Evolutionary conservation across 495 filamentous ascomycete genomes (phyloP).

Genomic region (Acidomyces sp.): DNA sequence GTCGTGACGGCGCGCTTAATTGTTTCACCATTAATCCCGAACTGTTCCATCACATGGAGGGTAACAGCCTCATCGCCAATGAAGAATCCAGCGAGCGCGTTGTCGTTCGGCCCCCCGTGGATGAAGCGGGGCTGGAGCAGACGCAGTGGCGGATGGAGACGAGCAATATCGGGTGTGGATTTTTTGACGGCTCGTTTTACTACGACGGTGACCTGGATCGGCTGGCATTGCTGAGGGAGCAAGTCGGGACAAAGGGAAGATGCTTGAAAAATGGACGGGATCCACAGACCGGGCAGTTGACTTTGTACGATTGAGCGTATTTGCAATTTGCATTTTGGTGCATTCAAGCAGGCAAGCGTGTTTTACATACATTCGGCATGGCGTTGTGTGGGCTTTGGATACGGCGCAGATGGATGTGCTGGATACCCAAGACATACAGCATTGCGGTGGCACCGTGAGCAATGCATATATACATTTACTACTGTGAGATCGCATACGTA

Average conservation of each 20-base stretch:
- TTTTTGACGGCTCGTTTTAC: conserved; percentile 13
- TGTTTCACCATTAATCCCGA: conserved; percentile 24
- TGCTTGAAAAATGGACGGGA: conserved; percentile 2
- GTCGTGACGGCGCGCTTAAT: conserved; percentile 11
- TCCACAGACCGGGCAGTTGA: too few species aligned
- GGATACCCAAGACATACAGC: too few species aligned
- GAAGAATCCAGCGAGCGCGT: conserved; percentile 11
- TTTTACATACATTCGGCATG: too few species aligned
- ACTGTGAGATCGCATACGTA: too few species aligned
- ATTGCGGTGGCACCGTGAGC: too few species aligned
- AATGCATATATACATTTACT: too few species aligned
- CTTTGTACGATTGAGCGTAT: too few species aligned
- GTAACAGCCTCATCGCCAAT: conserved; percentile 18
- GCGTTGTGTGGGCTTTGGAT: too few species aligned
- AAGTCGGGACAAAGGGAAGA: conserved; percentile 8
- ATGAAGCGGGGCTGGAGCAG: conserved; percentile 12
- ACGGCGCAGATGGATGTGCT: too few species aligned
- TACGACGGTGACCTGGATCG: conserved; percentile 5
- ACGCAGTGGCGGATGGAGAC: conserved; percentile 10
- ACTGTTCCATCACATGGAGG: conserved; percentile 27
- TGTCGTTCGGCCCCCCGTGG: conserved; percentile 13
- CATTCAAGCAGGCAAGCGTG: too few species aligned
- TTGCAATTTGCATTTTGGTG: too few species aligned
- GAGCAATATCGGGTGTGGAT: conserved; percentile 18
- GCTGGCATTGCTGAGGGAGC: conserved; percentile 1